Conservation (phyloP, 345 rosid species). For the Noccaea caerulescens region DNA sequence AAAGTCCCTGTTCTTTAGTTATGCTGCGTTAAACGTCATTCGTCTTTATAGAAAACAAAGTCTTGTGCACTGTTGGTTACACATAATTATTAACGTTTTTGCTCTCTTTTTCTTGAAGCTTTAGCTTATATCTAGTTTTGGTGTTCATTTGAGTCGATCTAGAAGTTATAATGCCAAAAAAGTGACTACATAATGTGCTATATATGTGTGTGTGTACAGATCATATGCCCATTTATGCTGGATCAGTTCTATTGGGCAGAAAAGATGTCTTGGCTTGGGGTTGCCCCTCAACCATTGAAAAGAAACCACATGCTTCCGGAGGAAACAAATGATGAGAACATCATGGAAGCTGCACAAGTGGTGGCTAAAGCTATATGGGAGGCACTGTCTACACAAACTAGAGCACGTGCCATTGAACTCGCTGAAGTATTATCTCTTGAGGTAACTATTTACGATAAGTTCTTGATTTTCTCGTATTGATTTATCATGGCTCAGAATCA, state of each 20-base stretch:
- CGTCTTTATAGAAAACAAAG: constrained; percentile 1
- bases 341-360: constrained; percentile 55
- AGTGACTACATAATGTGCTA: not conserved
- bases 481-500: not conserved
- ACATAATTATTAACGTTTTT: not conserved
- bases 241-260: constrained; percentile 99
- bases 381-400: constrained; percentile 60
- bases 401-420: constrained; percentile 58
- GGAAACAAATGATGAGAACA: constrained; percentile 42
- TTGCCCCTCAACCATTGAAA: constrained; percentile 75
- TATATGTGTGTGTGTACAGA: constrained; percentile 46
- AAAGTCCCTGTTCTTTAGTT: not conserved
- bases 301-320: constrained; percentile 62
- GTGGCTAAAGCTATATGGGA: constrained; percentile 58
- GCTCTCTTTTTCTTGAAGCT: not conserved
- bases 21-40: not conserved
- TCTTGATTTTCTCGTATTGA: not conserved
- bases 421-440: constrained; percentile 61
- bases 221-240: constrained; percentile 81
- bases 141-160: not conserved
- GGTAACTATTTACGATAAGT: constrained; percentile 49
- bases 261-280: constrained; percentile 90
- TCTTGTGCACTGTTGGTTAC: constrained; percentile 5
- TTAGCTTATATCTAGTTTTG: not conserved
- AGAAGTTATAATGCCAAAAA: not conserved